phyloP scores from a whole-genome alignment of 305 asterid genomes.

The Fraxinus velutina region DNA sequence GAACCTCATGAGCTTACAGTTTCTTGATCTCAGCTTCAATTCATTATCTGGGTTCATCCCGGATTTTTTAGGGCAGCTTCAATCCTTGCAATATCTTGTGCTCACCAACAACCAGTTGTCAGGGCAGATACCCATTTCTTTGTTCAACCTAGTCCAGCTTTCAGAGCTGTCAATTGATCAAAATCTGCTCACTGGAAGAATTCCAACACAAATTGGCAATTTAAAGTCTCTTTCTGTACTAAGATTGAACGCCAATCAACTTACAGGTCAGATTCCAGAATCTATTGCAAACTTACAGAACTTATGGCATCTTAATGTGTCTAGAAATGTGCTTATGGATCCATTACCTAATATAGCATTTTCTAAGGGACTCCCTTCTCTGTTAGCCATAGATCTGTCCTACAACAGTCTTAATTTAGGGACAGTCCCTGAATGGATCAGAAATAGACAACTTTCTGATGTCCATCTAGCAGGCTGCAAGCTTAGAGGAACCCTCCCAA shows the following conservation, averaged over 20 bases:
- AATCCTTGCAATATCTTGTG: slow-evolving; percentile 54
- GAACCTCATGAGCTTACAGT: slow-evolving; percentile 37
- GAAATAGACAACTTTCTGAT: slow-evolving; percentile 56
- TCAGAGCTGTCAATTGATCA: slow-evolving; percentile 73
- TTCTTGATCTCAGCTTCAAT: slow-evolving; percentile 69
- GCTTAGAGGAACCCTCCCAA: slow-evolving; percentile 66
- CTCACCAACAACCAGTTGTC: slow-evolving; percentile 62
- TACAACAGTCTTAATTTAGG: slow-evolving; percentile 58
- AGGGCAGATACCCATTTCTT: slow-evolving; percentile 57
- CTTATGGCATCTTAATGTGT: slow-evolving; percentile 79
- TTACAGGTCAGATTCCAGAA: slow-evolving; percentile 76
- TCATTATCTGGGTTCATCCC: slow-evolving; percentile 65
- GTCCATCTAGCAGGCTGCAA: slow-evolving; percentile 74
- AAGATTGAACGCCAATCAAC: slow-evolving; percentile 58
- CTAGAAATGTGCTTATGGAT: slow-evolving; percentile 56
- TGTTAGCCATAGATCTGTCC: slow-evolving; percentile 77
- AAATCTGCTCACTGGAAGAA: slow-evolving; percentile 59
- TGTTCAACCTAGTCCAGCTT: slow-evolving; percentile 43
- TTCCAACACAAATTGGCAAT: slow-evolving; percentile 58
- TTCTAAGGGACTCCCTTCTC: slow-evolving; percentile 51
- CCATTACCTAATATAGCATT: slow-evolving; percentile 60
- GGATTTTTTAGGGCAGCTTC: slow-evolving; percentile 50
- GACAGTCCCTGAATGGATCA: slow-evolving; percentile 68
- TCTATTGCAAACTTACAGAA: slow-evolving; percentile 52
- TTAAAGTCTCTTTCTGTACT: slow-evolving; percentile 61